Percentiles rank a stretch among this genome's conserved stretches.
Conservation (phyloP, 495 filamentous ascomycete genomes). For the Trichoderma asperelloides region DNA sequence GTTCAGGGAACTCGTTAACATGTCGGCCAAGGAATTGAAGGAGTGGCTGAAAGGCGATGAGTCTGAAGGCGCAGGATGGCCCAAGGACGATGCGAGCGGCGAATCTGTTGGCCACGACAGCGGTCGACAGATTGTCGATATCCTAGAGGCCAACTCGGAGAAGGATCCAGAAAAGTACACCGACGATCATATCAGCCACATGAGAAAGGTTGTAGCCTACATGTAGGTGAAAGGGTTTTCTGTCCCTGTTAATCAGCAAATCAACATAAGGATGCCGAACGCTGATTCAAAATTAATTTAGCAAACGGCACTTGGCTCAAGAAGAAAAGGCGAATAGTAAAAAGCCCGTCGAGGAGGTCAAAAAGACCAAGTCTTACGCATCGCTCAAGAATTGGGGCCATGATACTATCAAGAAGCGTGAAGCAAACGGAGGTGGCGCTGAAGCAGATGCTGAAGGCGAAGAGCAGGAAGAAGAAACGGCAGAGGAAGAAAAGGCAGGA, state of each 20-base stretch:
- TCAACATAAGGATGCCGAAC: not conserved
- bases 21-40: constrained; percentile 51
- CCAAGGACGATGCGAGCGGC: constrained; percentile 43
- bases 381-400: constrained; percentile 64
- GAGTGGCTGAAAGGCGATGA: constrained; percentile 50
- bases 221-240: constrained; percentile 6
- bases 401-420: constrained; percentile 44
- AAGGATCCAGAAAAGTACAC: constrained; percentile 45
- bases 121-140: constrained; percentile 55
- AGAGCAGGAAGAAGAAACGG: not conserved
- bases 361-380: constrained; percentile 46
- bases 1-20: constrained; percentile 63
- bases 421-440: not conserved
- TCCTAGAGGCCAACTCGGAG: constrained; percentile 52
- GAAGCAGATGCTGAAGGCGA: not conserved
- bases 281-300: constrained; percentile 26
- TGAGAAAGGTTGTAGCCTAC: constrained; percentile 52
- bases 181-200: constrained; percentile 51
- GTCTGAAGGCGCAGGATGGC: constrained; percentile 49
- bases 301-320: constrained; percentile 58
- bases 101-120: constrained; percentile 62
- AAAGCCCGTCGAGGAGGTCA: constrained; percentile 23
- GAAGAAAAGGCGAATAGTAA: constrained; percentile 50
- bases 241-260: not conserved
- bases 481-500: constrained; percentile 1